These are phyloP conservation scores for Pythium chondricola DNA, from an alignment of 352 stramenopile genomes.

Conservation along the genomic window DNA sequence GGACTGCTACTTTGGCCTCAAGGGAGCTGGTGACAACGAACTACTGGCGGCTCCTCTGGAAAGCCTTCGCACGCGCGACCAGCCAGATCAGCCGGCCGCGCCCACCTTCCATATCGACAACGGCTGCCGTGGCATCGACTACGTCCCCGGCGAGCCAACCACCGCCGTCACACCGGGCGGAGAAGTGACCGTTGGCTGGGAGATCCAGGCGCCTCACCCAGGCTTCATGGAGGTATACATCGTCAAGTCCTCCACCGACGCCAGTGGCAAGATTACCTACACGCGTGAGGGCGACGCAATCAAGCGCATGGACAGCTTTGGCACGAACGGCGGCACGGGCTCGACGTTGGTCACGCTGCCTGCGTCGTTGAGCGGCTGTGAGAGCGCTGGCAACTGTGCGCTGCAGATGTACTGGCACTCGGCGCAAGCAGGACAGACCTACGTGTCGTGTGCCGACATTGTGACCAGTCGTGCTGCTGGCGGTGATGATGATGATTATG, in stretches of 20 bases:
- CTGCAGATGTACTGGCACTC: constrained; percentile 64
- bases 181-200: constrained; percentile 37
- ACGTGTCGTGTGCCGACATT: constrained; percentile 51
- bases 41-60: constrained; percentile 46
- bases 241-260: constrained; percentile 37
- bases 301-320: constrained; percentile 38
- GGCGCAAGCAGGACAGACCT: constrained; percentile 48
- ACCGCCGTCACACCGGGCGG: constrained; percentile 31
- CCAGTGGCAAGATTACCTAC: constrained; percentile 39
- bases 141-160: constrained; percentile 35
- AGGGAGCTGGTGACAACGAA: constrained; percentile 38
- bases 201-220: constrained; percentile 51
- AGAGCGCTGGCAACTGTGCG: constrained; percentile 33
- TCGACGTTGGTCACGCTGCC: constrained; percentile 34
- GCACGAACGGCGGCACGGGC: constrained; percentile 20
- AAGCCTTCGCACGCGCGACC: constrained; percentile 37
- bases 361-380: constrained; percentile 33
- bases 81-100: constrained; percentile 30
- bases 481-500: constrained; percentile 2
- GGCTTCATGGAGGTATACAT: constrained; percentile 50
- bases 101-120: constrained; percentile 59
- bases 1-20: constrained; percentile 31
- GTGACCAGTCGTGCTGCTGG: constrained; percentile 26
- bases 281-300: constrained; percentile 24
- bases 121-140: constrained; percentile 45